Evolutionary conservation across 1,139 yeast species (phyloP).

Genomic region (Meyerozyma athensensis): DNA sequence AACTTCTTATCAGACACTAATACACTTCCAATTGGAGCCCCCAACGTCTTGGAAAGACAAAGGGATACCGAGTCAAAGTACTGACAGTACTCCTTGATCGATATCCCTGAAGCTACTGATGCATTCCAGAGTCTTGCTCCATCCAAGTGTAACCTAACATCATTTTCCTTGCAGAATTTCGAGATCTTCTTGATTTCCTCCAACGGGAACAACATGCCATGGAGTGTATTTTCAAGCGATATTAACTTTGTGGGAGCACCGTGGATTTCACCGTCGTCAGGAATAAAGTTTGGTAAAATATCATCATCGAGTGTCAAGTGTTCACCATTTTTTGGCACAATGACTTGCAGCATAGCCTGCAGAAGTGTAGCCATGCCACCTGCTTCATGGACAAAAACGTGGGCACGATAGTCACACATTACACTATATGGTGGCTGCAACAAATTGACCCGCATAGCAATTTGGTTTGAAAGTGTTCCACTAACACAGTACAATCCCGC

Average conservation of each 20-base stretch:
- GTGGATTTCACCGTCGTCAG: slow-evolving; percentile 47
- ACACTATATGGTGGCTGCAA: slow-evolving; percentile 43
- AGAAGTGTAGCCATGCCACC: slow-evolving; percentile 44
- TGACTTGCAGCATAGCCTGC: slow-evolving; percentile 43
- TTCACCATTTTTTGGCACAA: slow-evolving; percentile 33
- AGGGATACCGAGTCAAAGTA: slow-evolving; percentile 43
- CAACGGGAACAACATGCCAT: slow-evolving; percentile 41
- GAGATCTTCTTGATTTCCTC: slow-evolving; percentile 38
- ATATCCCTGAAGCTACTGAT: slow-evolving; percentile 35
- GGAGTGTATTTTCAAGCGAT: slow-evolving; percentile 42
- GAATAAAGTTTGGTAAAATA: slow-evolving; percentile 33
- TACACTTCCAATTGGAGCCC: slow-evolving; percentile 46
- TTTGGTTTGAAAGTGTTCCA: slow-evolving; percentile 45
- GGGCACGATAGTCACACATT: slow-evolving; percentile 38
- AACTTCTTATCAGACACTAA: slow-evolving; percentile 31
- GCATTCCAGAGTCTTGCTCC: slow-evolving; percentile 50
- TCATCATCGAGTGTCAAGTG: slow-evolving; percentile 39
- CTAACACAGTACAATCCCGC: slow-evolving; percentile 42
- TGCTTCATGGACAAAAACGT: slow-evolving; percentile 39
- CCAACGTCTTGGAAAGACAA: slow-evolving; percentile 42
- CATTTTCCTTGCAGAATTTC: slow-evolving; percentile 30
- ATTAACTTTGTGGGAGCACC: slow-evolving; percentile 45
- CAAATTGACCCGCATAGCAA: slow-evolving; percentile 37
- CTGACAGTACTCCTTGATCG: slow-evolving; percentile 34
- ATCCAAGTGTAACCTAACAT: slow-evolving; percentile 38